Evolutionary conservation across 2,329 filamentous ascomycete genomes (phyloP).

Genomic region (Anthostomella pinea): DNA sequence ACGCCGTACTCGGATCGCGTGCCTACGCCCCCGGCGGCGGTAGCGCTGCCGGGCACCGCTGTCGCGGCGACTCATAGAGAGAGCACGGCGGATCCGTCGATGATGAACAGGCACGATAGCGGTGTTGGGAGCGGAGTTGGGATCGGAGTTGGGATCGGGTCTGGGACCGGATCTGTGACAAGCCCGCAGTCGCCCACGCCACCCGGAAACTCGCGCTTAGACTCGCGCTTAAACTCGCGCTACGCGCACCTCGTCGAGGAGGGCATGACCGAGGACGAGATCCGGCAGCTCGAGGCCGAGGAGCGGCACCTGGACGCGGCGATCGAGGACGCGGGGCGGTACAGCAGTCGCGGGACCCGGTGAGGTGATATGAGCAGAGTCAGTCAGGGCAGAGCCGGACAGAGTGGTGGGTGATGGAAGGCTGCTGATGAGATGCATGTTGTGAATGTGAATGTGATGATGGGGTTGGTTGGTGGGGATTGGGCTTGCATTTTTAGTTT

Average conservation of each 20-base stretch:
- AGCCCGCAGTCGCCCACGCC: too few relatives aligned
- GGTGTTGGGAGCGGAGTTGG: too few relatives aligned
- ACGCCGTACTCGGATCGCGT: conserved; percentile 34
- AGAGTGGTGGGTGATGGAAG: neutral
- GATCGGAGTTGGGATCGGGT: too few relatives aligned
- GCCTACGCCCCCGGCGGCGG: conserved; percentile 10
- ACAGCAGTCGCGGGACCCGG: conserved; percentile 2
- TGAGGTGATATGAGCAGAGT: too few relatives aligned
- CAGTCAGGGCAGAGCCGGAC: neutral
- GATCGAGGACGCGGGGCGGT: conserved; percentile 45
- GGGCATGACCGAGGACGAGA: conserved; percentile 58
- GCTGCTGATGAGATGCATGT: too few relatives aligned
- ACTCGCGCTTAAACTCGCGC: conserved; percentile 32
- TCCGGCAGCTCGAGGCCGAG: conserved; percentile 54
- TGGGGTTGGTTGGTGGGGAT: too few relatives aligned
- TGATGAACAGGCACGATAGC: too few relatives aligned
- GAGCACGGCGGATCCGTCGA: too few relatives aligned
- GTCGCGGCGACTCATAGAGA: neutral
- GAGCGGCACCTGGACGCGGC: conserved; percentile 55
- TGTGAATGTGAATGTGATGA: too few relatives aligned
- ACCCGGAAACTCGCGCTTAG: too few relatives aligned
- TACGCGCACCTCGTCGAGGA: conserved; percentile 56
- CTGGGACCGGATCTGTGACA: too few relatives aligned
- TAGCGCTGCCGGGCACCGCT: neutral
- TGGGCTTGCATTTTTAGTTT: too few relatives aligned